Conservation (phyloP, 306 rosid genomes). For the Glycine soja region DNA sequence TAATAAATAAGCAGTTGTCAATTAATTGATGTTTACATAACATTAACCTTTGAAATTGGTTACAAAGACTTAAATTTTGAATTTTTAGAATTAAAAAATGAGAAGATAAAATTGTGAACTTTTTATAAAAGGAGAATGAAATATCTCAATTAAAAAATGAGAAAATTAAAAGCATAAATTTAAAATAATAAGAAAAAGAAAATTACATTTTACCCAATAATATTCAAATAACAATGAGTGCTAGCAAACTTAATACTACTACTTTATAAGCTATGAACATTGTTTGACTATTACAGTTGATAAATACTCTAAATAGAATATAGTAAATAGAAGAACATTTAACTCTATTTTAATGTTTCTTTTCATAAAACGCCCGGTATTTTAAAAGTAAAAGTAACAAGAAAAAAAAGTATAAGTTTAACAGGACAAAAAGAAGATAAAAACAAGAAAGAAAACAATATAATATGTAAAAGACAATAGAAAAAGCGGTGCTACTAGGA, state of each 20-base stretch:
- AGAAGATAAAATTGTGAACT: too few species aligned
- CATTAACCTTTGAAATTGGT: too few species aligned
- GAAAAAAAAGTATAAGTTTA: neutral
- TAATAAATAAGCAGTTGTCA: too few species aligned
- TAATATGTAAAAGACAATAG: conserved; percentile 30
- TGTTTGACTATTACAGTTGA: neutral
- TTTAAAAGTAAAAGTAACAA: neutral
- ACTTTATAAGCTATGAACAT: neutral
- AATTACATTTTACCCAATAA: neutral
- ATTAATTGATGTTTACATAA: too few species aligned
- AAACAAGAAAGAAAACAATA: neutral
- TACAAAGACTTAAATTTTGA: too few species aligned
- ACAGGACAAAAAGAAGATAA: neutral
- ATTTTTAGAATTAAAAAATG: too few species aligned
- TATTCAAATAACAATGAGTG: neutral
- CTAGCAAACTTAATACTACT: neutral
- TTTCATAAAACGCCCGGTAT: neutral
- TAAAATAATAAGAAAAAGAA: too few species aligned
- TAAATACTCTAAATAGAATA: neutral
- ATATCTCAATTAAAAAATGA: too few species aligned
- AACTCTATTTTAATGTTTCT: neutral
- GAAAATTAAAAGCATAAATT: too few species aligned
- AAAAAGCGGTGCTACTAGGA: conserved; percentile 13
- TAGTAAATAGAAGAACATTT: neutral
- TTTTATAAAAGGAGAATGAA: too few species aligned